phyloP scores from a whole-genome alignment of 2,329 filamentous ascomycete species.

The Pseudocercospora macadamiae region DNA sequence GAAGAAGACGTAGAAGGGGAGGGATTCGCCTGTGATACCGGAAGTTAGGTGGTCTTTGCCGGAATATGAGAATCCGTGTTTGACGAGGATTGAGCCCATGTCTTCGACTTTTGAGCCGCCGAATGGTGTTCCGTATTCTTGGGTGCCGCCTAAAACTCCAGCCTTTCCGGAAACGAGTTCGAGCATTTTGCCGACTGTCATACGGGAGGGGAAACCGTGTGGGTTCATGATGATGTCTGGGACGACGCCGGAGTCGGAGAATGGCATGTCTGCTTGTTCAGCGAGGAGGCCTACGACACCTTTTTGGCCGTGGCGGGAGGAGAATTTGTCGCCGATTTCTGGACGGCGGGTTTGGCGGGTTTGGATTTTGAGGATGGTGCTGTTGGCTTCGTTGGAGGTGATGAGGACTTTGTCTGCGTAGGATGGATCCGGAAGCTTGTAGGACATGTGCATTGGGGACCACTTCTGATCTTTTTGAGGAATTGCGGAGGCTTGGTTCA shows the following conservation, averaged over 20 bases:
- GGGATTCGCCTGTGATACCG: conserved; percentile 89
- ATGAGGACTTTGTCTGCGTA: conserved; percentile 98
- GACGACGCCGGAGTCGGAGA: conserved; percentile 85
- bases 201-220: conserved; percentile 98
- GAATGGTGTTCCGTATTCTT: conserved; percentile 89
- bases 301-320: conserved; percentile 96
- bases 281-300: conserved; percentile 97
- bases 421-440: conserved; percentile 61
- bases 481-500: conserved; percentile 67
- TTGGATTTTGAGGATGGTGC: conserved; percentile 87
- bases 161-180: conserved; percentile 95
- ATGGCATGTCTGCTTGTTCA: conserved; percentile 95
- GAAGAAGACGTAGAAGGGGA: conserved; percentile 97
- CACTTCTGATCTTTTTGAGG: conserved; percentile 32
- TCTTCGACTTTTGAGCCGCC: conserved; percentile 82
- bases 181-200: conserved; percentile 98
- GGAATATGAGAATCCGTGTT: conserved; percentile 91
- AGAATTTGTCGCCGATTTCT: conserved; percentile 97
- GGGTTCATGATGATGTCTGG: conserved; percentile 99
- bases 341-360: conserved; percentile 94
- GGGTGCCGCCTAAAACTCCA: conserved; percentile 78
- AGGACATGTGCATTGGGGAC: conserved; percentile 58
- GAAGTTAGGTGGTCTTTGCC: conserved; percentile 97
- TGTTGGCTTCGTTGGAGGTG: conserved; percentile 84
- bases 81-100: conserved; percentile 82